Conservation (phyloP, 768 basidiomycete species). For the Mycena galopus region DNA sequence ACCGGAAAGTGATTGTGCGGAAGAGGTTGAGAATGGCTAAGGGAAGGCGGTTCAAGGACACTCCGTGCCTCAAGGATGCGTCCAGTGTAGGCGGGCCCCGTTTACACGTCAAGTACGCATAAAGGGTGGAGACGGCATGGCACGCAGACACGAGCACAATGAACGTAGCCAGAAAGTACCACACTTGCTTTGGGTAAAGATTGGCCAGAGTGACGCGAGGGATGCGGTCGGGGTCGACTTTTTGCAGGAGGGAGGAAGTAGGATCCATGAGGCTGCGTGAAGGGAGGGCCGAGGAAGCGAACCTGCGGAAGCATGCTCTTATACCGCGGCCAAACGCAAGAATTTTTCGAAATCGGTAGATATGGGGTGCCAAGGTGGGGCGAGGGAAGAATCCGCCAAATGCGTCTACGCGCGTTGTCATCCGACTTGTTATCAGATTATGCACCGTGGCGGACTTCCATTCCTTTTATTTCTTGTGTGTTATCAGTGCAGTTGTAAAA, state of each 20-base stretch:
- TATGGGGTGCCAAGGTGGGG: not conserved
- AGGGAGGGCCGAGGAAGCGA: not conserved
- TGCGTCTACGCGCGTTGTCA: constrained; percentile 10
- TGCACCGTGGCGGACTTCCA: not conserved
- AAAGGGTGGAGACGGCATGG: constrained; percentile 38
- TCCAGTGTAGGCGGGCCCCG: not conserved
- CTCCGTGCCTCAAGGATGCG: constrained; percentile 7
- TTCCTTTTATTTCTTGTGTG: not conserved
- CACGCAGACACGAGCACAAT: constrained; percentile 44
- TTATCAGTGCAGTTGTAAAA: too few relatives aligned
- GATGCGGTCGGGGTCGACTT: constrained; percentile 31
- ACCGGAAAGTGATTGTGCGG: constrained; percentile 46
- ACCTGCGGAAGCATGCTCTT: constrained; percentile 13
- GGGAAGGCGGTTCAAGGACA: constrained; percentile 34
- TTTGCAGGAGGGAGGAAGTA: constrained; percentile 1
- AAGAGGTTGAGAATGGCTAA: constrained; percentile 44
- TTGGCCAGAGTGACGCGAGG: constrained; percentile 25
- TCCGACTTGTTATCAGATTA: constrained; percentile 18
- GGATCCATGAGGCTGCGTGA: not conserved
- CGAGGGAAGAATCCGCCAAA: constrained; percentile 1
- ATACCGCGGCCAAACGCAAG: not conserved
- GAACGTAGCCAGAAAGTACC: constrained; percentile 50
- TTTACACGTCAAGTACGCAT: constrained; percentile 18
- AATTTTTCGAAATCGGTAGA: not conserved
- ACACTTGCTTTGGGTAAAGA: constrained; percentile 49